Percentiles rank a stretch among this genome's conserved stretches.
Evolutionary conservation across 2,329 filamentous ascomycete species (phyloP).

Genomic region (Cercospora sojina): DNA sequence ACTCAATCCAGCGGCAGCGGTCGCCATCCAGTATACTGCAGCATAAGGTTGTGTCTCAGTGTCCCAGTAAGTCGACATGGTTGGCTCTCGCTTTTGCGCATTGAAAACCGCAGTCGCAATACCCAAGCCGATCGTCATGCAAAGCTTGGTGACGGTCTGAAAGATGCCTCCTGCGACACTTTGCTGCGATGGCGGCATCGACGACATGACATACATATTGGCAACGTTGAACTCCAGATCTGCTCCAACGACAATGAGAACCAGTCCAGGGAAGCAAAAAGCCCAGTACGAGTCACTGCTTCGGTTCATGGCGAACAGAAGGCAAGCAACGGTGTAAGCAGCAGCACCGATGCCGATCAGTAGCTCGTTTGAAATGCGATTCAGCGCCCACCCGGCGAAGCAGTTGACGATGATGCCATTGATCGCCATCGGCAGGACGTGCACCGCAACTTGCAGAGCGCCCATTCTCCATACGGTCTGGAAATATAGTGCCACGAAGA

Average conservation of each 20-base stretch:
- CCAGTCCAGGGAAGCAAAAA: slow-evolving; percentile 61
- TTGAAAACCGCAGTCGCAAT: slow-evolving; percentile 62
- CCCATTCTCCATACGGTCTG: slow-evolving; percentile 55
- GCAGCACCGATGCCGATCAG: slow-evolving; percentile 56
- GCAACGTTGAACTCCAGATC: slow-evolving; percentile 70
- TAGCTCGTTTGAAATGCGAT: slow-evolving; percentile 63
- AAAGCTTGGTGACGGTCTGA: slow-evolving; percentile 63
- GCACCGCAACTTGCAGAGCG: slow-evolving; percentile 60
- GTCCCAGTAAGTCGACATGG: slow-evolving; percentile 45
- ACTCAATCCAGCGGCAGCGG: slow-evolving; percentile 47
- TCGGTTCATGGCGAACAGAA: slow-evolving; percentile 59
- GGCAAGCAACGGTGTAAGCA: slow-evolving; percentile 47
- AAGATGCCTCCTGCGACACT: slow-evolving; percentile 67
- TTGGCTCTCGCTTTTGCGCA: slow-evolving; percentile 40
- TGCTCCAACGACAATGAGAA: slow-evolving; percentile 63
- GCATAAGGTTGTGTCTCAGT: slow-evolving; percentile 50
- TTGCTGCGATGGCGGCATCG: slow-evolving; percentile 61
- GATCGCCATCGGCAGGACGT: slow-evolving; percentile 65
- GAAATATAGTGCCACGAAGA: slow-evolving; percentile 62
- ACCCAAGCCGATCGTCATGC: slow-evolving; percentile 59
- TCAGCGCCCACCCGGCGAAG: slow-evolving; percentile 61
- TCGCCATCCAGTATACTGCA: slow-evolving; percentile 53
- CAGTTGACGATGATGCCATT: slow-evolving; percentile 63
- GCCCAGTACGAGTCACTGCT: slow-evolving; percentile 62
- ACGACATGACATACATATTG: slow-evolving; percentile 71